Percentiles rank a stretch among this genome's conserved stretches.
phyloP scores from a whole-genome alignment of 805 yeast genomes.

The Lipomyces orientalis region DNA sequence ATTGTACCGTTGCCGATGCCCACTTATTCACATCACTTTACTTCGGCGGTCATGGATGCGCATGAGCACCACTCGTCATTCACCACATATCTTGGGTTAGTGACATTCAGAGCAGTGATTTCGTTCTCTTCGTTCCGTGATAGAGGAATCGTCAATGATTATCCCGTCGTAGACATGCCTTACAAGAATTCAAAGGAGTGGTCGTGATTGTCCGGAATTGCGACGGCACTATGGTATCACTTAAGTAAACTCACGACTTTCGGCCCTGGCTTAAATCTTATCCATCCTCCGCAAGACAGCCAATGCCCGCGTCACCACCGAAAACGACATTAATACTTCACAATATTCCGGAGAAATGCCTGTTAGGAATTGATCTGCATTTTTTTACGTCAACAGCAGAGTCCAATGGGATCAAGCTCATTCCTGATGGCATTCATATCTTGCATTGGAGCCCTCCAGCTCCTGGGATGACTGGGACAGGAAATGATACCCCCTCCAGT shows the following conservation, averaged over 20 bases:
- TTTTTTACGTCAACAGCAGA: slow-evolving; percentile 52
- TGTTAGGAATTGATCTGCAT: slow-evolving; percentile 57
- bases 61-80: neutral
- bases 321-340: slow-evolving; percentile 43
- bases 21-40: neutral
- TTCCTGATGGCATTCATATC: slow-evolving; percentile 60
- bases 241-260: too few relatives aligned
- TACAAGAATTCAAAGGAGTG: too few relatives aligned
- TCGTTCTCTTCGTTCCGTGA: too few relatives aligned
- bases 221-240: too few relatives aligned
- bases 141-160: too few relatives aligned
- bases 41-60: neutral
- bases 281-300: neutral
- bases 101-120: too few relatives aligned
- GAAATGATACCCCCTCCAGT: neutral
- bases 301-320: slow-evolving; percentile 38
- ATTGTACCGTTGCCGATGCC: neutral
- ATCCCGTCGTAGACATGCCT: too few relatives aligned
- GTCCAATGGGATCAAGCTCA: slow-evolving; percentile 57
- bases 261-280: too few relatives aligned
- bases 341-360: slow-evolving; percentile 47
- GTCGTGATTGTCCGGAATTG: too few relatives aligned
- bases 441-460: slow-evolving; percentile 55
- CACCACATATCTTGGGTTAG: neutral
- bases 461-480: slow-evolving; percentile 7